Percentiles rank a stretch among this genome's conserved stretches.
Conservation (phyloP, 495 filamentous ascomycete genomes). For the Podospora bellae-mahoneyi region DNA sequence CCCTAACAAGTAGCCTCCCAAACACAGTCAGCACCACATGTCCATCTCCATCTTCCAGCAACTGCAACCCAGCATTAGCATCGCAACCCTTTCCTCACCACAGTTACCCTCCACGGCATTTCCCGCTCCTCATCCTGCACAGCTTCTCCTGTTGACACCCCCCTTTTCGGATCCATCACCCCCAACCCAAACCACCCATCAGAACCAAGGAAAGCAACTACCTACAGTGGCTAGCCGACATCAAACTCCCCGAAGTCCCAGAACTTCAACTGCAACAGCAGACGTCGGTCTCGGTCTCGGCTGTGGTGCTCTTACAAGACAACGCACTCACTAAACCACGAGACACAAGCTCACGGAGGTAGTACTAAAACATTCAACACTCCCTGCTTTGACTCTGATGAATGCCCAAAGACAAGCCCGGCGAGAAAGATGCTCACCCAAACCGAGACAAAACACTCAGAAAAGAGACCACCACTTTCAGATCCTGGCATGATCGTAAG, state of each 20-base stretch:
- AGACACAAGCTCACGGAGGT: not conserved
- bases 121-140: no score
- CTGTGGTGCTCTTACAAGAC: no score
- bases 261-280: not conserved
- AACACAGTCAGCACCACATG: not conserved
- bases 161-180: not conserved
- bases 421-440: no score
- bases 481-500: not conserved
- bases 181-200: not conserved
- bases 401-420: no score
- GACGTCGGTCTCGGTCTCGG: not conserved
- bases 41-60: not conserved
- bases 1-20: not conserved
- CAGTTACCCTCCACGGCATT: not conserved
- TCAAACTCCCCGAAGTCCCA: not conserved
- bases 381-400: not conserved
- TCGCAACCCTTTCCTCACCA: not conserved
- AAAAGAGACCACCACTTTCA: not conserved
- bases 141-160: not conserved
- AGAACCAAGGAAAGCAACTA: not conserved
- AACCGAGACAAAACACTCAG: not conserved
- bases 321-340: not conserved
- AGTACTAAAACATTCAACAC: not conserved
- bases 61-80: not conserved
- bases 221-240: not conserved